Conservation (phyloP, 106 monocot genomes). For the Platanthera guangdongensis region DNA sequence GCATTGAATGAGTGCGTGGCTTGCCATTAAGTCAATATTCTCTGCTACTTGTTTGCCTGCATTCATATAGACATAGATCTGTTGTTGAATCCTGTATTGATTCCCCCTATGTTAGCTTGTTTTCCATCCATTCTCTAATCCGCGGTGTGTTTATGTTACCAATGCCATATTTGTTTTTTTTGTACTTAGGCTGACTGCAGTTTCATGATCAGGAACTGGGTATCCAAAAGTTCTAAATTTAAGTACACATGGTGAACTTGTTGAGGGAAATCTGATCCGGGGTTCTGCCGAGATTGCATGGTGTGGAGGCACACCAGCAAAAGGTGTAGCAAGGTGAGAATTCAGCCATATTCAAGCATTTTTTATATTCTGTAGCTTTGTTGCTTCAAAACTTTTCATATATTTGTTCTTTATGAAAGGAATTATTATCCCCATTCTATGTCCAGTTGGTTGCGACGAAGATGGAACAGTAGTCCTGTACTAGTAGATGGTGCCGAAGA, state of each 20-base stretch:
- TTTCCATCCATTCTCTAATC: neutral
- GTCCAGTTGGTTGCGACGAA: constrained; percentile 83
- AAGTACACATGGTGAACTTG: constrained; percentile 61
- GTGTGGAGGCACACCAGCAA: constrained; percentile 96
- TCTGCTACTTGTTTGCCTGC: no score
- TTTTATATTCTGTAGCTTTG: neutral
- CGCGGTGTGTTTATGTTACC: neutral
- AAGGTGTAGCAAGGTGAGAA: constrained; percentile 72
- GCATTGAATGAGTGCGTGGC: no score
- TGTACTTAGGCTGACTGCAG: neutral
- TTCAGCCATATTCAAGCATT: neutral
- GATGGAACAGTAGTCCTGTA: constrained; percentile 74
- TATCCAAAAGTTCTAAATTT: constrained; percentile 72
- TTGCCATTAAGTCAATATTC: no score
- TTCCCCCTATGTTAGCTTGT: no score
- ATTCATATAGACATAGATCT: no score
- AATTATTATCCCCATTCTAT: neutral
- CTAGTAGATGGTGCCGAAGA: constrained; percentile 79
- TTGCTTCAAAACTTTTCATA: neutral
- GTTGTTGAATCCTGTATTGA: no score
- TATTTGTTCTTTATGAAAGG: neutral
- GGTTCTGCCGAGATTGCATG: constrained; percentile 85
- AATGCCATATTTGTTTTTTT: neutral
- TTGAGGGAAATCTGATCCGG: constrained; percentile 83
- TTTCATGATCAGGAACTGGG: constrained; percentile 71